Conservation (phyloP, 2,329 filamentous ascomycete species). For the Daldinia sp. region DNA sequence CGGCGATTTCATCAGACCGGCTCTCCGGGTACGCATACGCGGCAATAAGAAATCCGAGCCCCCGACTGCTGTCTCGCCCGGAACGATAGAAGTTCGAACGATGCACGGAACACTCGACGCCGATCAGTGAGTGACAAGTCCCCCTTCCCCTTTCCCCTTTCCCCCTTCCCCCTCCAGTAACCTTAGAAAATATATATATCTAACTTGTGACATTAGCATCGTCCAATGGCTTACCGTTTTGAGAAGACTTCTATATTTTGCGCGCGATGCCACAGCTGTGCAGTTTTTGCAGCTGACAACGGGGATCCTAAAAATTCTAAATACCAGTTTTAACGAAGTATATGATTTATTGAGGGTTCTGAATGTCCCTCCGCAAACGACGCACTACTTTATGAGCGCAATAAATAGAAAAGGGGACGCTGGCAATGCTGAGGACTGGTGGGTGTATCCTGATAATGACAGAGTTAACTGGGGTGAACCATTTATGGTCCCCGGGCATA, state of each 20-base stretch:
- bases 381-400: constrained; percentile 26
- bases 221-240: constrained; percentile 43
- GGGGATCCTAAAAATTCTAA: too few species aligned
- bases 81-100: constrained; percentile 29
- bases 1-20: background rate
- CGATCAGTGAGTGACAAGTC: constrained; percentile 31
- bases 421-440: constrained; percentile 10
- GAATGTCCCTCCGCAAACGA: constrained; percentile 10
- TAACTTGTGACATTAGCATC: constrained; percentile 29
- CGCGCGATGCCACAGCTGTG: constrained; percentile 5
- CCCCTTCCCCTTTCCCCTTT: too few species aligned
- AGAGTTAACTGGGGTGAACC: constrained; percentile 38
- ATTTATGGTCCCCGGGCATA: constrained; percentile 33
- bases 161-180: too few species aligned
- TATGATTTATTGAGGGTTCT: constrained; percentile 23
- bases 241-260: constrained; percentile 14
- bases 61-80: background rate
- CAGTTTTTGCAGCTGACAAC: constrained; percentile 6
- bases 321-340: background rate
- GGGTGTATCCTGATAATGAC: constrained; percentile 42
- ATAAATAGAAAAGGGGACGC: constrained; percentile 14
- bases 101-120: constrained; percentile 47
- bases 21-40: constrained; percentile 15
- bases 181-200: background rate
- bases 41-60: constrained; percentile 16